A percentile compares a stretch with the other conserved stretches of the same genome.
Evolutionary conservation across 1,284 basidiomycete genomes (phyloP).

Genomic region (Ceratobasidium papillatum): DNA sequence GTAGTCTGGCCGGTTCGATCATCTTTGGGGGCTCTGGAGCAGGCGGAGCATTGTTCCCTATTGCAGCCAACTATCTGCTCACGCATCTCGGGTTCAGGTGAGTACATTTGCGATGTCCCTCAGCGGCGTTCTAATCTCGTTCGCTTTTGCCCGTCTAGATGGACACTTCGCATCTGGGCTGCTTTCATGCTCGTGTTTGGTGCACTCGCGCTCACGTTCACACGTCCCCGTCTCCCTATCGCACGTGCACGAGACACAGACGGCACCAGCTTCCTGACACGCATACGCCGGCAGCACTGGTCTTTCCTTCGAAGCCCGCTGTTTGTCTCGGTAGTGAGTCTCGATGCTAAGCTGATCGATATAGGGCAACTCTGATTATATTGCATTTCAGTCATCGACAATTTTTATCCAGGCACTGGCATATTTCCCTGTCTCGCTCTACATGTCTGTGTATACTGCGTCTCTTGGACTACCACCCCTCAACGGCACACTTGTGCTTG

Average conservation of each 20-base stretch:
- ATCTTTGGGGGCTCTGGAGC: slow-evolving; percentile 46
- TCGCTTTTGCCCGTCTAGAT: slow-evolving; percentile 11
- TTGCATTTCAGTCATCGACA: slow-evolving; percentile 14
- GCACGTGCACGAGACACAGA: not conserved
- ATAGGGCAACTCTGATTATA: not conserved
- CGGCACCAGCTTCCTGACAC: not conserved
- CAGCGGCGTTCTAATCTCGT: not conserved
- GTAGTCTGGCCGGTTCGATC: slow-evolving; percentile 40
- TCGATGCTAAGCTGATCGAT: not conserved
- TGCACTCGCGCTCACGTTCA: slow-evolving; percentile 36
- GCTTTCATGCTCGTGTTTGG: slow-evolving; percentile 36
- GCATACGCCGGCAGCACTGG: slow-evolving; percentile 31
- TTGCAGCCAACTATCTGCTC: slow-evolving; percentile 44
- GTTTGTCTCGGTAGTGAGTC: slow-evolving; percentile 33
- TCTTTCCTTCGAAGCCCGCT: slow-evolving; percentile 36
- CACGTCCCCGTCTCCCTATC: slow-evolving; percentile 36
- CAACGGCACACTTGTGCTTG: slow-evolving; percentile 39
- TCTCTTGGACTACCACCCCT: slow-evolving; percentile 38
- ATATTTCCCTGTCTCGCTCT: slow-evolving; percentile 41
- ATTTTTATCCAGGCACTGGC: slow-evolving; percentile 41
- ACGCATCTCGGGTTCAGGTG: slow-evolving; percentile 43
- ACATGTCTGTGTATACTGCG: slow-evolving; percentile 42
- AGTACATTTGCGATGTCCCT: not conserved
- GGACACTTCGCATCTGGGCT: slow-evolving; percentile 47
- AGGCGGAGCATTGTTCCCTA: slow-evolving; percentile 46